Evolutionary conservation across 306 rosid species (phyloP), one percentile per base, ranked within the genome.

Genomic region (Vigna angularis): DNA sequence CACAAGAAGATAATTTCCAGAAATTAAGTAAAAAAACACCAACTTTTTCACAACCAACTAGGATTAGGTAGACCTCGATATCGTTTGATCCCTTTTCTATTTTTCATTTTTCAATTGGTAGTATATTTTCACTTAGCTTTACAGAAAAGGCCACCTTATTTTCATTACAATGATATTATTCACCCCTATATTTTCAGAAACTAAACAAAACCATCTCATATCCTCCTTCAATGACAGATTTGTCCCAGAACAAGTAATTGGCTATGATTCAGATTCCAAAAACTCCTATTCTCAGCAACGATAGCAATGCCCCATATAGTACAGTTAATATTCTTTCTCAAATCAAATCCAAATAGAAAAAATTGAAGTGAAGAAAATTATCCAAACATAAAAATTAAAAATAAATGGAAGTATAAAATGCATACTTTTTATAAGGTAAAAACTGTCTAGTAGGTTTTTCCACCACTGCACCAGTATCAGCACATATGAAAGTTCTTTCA

Each of bases 381-480:
- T n/a, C 42, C 44, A 66, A 49, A 26, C 18, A 72, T 36, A 74
- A 52, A 82, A 69, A 74, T 48, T 40, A 22, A 72, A 76, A 65
- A 50, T 6, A 67, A 64, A 24, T 52, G 70, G 28, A 49, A 58
- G 75, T 55, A 70, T 34, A 75, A 72, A 59, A 79, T 24, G 52
- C 88, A 64, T 90, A 94, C 98, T 69, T 88, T 82, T 86, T 89
- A 84, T 92, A 95, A 34, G 87, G 85, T 78, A 86, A 89, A 83
- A 86, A 82, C 49, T 88, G 85, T 82, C 68, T 85, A 28, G 83
- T 51, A 81, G 97, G 73, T 53, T 73, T 88, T 66, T 79, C 86
- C 71, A 95, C 77, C 89, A 95, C 74, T 50, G 98, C 97, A 70
- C 96, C 98, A 65, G 98, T 95, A 85, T 95, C 98, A 28, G 85